Base-by-base conservation (phyloP, 176 grass and related monocot species). In the Pharus latifolius region DNA sequence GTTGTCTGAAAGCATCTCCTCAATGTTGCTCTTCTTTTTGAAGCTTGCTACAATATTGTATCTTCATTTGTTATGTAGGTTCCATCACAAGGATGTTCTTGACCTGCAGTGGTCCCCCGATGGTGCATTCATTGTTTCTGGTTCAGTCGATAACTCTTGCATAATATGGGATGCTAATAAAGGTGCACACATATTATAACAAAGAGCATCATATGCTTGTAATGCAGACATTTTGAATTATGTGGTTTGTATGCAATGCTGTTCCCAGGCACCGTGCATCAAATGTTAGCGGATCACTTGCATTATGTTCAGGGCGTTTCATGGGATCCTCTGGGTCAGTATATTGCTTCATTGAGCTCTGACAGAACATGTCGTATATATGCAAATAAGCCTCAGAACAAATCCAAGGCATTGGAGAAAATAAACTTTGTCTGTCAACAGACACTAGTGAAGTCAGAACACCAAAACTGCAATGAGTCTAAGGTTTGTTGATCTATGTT, bases 241-340 rank as follows among this genome's bases (percentile, higher is more conserved):
- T 57, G 44, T 57, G 20, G 22, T 53, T 88, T 33, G 65, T 73
- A 69, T 46, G 42, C 16, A 28, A 57, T 49, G 18, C 20, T 41
- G 27, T 72, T 65, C 75, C 68, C 75, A 99, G 95, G 90, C 7
- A 40, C 22, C 0, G 84, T 94, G n/a, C 87, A 85, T 48, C 95
- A 99, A 72, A 94, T 81, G 56, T 62, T 99, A 50, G 95, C 93
- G 75, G 83, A 84, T 6, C 95, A 99, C 84, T 82, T 99, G 59
- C 95, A 99, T 78, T 99, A 99, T 88, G 95, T 99, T 83, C 95
- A 99, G 71, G 95, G 90, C 32, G 95, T 99, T 51, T 52, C 95
- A 2, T 99, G 95, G 95, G 95, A 99, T 75, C 95, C 95, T 74
- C 43, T 99, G 47, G 95, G 84, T 40, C 87, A 94, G 25, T 99